A percentile compares a stretch with the other conserved stretches of the same genome.
Conservation (phyloP, 352 stramenopile genomes). For the Pythium diclinum region DNA sequence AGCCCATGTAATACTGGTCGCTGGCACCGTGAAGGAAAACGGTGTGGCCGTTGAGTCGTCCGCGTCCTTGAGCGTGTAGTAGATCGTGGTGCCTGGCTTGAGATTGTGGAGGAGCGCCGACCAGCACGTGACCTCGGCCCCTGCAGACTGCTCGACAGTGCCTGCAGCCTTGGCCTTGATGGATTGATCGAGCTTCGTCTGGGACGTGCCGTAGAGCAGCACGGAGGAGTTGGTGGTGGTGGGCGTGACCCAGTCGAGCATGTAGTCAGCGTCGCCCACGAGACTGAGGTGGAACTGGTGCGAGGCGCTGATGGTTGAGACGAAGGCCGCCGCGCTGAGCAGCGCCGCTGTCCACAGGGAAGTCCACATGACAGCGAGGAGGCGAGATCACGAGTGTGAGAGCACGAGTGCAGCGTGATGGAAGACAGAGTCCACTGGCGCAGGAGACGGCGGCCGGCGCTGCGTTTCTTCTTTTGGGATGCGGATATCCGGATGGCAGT, state of each 20-base stretch:
- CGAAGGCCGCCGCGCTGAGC: not conserved
- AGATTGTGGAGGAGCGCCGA: slow-evolving; percentile 49
- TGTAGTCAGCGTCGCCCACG: slow-evolving; percentile 50
- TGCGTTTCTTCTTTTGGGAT: not conserved
- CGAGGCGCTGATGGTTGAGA: slow-evolving; percentile 18
- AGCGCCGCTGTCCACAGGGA: not conserved
- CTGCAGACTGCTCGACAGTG: slow-evolving; percentile 43
- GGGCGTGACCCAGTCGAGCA: slow-evolving; percentile 68
- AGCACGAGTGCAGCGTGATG: too few species aligned
- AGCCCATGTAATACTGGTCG: slow-evolving; percentile 54
- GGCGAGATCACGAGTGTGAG: not conserved
- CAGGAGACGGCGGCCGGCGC: not conserved
- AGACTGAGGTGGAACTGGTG: slow-evolving; percentile 72
- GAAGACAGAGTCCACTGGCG: not conserved
- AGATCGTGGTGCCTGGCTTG: slow-evolving; percentile 45
- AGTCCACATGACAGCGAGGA: not conserved
- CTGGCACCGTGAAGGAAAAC: slow-evolving; percentile 51
- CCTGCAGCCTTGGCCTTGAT: slow-evolving; percentile 38
- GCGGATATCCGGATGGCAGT: not conserved
- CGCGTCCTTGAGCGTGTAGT: slow-evolving; percentile 48
- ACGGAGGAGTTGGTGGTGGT: slow-evolving; percentile 33
- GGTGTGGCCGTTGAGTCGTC: slow-evolving; percentile 3
- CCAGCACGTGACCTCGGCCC: slow-evolving; percentile 50
- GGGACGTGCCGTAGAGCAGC: slow-evolving; percentile 42
- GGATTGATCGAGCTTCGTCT: slow-evolving; percentile 32